A percentile compares a stretch with the other conserved stretches of the same genome.
These are phyloP conservation scores for Fusarium denticulatum DNA, from an alignment of 2,329 filamentous ascomycete genomes.

Conservation along the genomic window DNA sequence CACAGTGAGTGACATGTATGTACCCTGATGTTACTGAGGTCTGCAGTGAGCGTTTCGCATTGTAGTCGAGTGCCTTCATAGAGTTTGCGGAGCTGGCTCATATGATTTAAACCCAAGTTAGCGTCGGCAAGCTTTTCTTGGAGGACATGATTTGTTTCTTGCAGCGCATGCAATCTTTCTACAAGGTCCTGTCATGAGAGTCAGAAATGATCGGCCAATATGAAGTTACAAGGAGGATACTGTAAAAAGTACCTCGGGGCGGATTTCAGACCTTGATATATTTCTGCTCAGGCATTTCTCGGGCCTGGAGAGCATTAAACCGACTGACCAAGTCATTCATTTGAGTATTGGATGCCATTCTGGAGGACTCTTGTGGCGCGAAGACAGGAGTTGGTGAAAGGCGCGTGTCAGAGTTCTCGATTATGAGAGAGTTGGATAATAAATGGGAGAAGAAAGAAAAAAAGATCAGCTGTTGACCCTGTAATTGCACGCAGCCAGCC, in stretches of 20 bases:
- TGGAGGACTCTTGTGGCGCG: background rate
- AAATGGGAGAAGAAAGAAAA: background rate
- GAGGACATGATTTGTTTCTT: background rate
- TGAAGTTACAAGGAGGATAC: background rate
- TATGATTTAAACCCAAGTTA: background rate
- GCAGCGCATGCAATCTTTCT: background rate
- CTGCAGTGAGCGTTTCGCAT: constrained; percentile 36
- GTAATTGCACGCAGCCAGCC: constrained; percentile 21
- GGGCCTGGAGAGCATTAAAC: background rate
- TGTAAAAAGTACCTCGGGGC: background rate
- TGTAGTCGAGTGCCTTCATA: background rate
- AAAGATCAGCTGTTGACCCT: constrained; percentile 24
- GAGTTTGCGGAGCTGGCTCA: background rate
- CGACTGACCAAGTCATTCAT: background rate
- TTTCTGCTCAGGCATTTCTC: background rate
- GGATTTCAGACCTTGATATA: background rate
- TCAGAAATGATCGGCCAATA: background rate
- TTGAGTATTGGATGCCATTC: background rate
- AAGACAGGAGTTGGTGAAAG: constrained; percentile 10
- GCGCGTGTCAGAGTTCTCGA: constrained; percentile 16
- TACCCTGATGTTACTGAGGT: constrained; percentile 25
- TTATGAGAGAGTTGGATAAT: background rate
- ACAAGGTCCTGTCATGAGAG: background rate
- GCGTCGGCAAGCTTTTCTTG: background rate
- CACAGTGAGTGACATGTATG: constrained; percentile 9